Evolutionary conservation across 192 early-diverging fungal genomes (phyloP), one percentile per base, ranked within the genome.

Genomic region (Pilobolus umbonatus): DNA sequence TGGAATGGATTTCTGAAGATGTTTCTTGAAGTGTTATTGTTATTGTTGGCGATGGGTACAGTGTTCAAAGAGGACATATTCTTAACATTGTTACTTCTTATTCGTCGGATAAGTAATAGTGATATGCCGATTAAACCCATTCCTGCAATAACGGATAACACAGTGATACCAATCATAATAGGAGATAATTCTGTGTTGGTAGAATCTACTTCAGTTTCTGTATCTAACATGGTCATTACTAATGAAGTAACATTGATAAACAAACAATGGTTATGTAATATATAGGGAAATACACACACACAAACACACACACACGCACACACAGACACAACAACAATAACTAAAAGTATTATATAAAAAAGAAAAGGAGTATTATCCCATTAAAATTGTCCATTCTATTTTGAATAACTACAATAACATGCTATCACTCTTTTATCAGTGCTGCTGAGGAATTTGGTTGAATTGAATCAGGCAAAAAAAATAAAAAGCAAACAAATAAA

Each of bases 31-130:
- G 6, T 15, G 10, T 32, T 34, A 19, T 17, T 51, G 29, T 29
- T 19, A 29, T 8, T 51, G 30, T 51, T 9, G n/a, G 15, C 4
- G 49, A 19, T 34, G 49, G 6, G n/a, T n/a, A n/a, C n/a, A n/a
- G n/a, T n/a, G n/a, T n/a, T n/a, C n/a, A n/a, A n/a, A n/a, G n/a
- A n/a, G n/a, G n/a, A n/a, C n/a, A n/a, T n/a, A n/a, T n/a, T n/a
- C n/a, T 29, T 22, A 31, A 31, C 32, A 19, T 54, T 34, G 4
- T 54, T 54, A 36, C 32, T 34, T 19, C 38, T 34, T 19, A 21
- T 54, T 54, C 32, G 52, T 35, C 52, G 32, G 52, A 54, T 35
- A 35, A 54, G 35, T 36, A 54, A 54, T 38, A 38, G 38, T 24
- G 31, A 10, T 34, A 54, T 12, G 11, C 19, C 52, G 21, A 54